Percentiles rank a stretch among this genome's conserved stretches.
Conservation (phyloP, 352 stramenopile genomes). For the Chrysophaeum taylorii region DNA sequence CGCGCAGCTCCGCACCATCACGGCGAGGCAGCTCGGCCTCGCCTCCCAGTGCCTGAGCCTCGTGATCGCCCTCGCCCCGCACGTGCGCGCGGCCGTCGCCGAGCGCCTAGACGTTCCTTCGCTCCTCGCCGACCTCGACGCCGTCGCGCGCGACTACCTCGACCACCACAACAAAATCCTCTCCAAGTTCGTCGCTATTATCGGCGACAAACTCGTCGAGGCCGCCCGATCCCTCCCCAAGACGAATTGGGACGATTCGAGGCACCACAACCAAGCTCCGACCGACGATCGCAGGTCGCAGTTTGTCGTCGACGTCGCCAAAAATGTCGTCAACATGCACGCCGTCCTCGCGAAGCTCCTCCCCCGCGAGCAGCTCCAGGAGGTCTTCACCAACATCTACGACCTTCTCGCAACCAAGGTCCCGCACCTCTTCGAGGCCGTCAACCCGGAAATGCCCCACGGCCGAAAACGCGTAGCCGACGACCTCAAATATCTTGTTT, state of each 20-base stretch:
- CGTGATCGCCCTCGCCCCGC: slow-evolving; percentile 79
- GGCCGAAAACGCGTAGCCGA: slow-evolving; percentile 35
- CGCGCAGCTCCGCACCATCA: slow-evolving; percentile 89
- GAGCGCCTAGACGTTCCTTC: slow-evolving; percentile 65
- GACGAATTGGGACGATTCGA: slow-evolving; percentile 41
- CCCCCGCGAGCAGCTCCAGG: slow-evolving; percentile 80
- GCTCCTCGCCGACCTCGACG: slow-evolving; percentile 89
- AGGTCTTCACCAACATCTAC: slow-evolving; percentile 79
- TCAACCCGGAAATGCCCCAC: slow-evolving; percentile 55
- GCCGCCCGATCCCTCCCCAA: slow-evolving; percentile 31
- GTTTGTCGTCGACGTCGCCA: slow-evolving; percentile 81
- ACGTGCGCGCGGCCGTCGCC: slow-evolving; percentile 86
- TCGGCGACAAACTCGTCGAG: slow-evolving; percentile 86
- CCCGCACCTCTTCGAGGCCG: slow-evolving; percentile 68
- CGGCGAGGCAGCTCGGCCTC: slow-evolving; percentile 83
- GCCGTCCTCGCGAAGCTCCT: slow-evolving; percentile 79
- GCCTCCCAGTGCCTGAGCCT: slow-evolving; percentile 87
- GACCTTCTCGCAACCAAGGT: slow-evolving; percentile 73
- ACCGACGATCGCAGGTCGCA: slow-evolving; percentile 57
- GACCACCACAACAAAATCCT: slow-evolving; percentile 95
- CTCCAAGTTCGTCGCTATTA: slow-evolving; percentile 91
- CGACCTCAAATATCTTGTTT: slow-evolving; percentile 24
- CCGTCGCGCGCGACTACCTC: slow-evolving; percentile 80
- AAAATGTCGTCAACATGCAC: slow-evolving; percentile 85
- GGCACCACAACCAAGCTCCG: slow-evolving; percentile 58